Evolutionary conservation across 495 filamentous ascomycete species (phyloP).

Genomic region (Tuber indicum): DNA sequence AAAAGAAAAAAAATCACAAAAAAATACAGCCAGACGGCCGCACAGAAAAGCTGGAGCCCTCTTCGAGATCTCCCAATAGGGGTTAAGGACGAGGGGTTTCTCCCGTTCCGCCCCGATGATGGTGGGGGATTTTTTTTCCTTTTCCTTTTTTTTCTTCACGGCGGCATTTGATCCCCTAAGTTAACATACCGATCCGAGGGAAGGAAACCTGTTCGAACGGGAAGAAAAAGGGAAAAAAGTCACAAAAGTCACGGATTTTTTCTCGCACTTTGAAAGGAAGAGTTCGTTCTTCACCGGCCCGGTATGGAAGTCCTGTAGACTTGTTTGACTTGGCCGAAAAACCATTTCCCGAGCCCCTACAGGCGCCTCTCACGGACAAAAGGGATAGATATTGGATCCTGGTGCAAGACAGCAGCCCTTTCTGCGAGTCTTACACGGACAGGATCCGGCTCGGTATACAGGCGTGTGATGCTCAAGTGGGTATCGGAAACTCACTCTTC

Average conservation of each 20-base stretch:
- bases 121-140: conserved; percentile 7
- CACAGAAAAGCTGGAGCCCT: conserved; percentile 15
- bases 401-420: neutral
- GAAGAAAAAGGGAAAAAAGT: neutral
- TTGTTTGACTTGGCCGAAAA: neutral
- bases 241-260: neutral
- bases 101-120: conserved; percentile 37
- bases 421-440: neutral
- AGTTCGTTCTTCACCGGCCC: neutral
- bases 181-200: conserved; percentile 18
- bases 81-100: conserved; percentile 30
- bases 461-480: neutral
- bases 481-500: neutral
- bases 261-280: neutral
- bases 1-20: conserved; percentile 17
- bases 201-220: conserved; percentile 1
- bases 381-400: neutral
- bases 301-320: neutral
- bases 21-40: conserved; percentile 22
- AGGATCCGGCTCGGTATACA: neutral
- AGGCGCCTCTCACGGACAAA: neutral
- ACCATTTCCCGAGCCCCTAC: neutral
- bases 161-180: conserved; percentile 24
- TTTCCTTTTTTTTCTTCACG: conserved; percentile 12
- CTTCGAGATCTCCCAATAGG: conserved; percentile 22